Base-by-base conservation (phyloP, 2,329 filamentous ascomycete genomes). In the Fusarium ramigenum region DNA sequence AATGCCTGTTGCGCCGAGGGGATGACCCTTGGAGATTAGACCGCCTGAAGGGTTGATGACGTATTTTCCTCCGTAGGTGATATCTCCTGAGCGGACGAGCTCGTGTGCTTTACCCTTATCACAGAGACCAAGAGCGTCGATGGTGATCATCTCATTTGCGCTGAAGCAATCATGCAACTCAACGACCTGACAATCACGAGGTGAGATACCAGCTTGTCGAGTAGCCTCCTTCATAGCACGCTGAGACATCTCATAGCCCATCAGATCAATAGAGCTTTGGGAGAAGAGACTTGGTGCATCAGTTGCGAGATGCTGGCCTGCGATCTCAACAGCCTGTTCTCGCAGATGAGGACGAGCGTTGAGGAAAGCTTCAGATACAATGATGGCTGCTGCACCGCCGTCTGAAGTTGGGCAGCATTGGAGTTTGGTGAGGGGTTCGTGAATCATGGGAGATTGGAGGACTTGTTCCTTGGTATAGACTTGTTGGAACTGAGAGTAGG, bases 161-260 rank as follows among this genome's bases (percentile, higher is more conserved):
- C 92, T 95, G 88, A 98, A 98, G 86, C 96, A 98, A 85, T 98
- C 96, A 84, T 98, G 96, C 69, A 98, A 87, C 85, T 98, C 96
- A 79, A 94, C 95, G 21, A 98, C 93, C 78, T 92, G 91, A 72
- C 96, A 88, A 74, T 97, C 93, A 39, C 93, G 85, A 15, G 70
- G 37, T 5, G 90, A 87, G 68, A 93, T 85, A 28, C 89, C 88
- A 1, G 95, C 94, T 83, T 98, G 93, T 37, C 84, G 86, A 70
- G 93, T 85, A n/a, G 96, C 96, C 1, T 86, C 85, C 68, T 86
- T 83, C 12, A 90, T 91, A 1, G 96, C 96, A 63, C 87, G 84
- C 79, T 90, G 87, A 21, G 90, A 91, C 96, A 98, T 98, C 71
- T 92, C 91, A 81, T 92, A 96, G 39, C 96, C 96, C 85, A 98